Conservation (phyloP, 2,329 filamentous ascomycete genomes). For the Aspergillus sp. region DNA sequence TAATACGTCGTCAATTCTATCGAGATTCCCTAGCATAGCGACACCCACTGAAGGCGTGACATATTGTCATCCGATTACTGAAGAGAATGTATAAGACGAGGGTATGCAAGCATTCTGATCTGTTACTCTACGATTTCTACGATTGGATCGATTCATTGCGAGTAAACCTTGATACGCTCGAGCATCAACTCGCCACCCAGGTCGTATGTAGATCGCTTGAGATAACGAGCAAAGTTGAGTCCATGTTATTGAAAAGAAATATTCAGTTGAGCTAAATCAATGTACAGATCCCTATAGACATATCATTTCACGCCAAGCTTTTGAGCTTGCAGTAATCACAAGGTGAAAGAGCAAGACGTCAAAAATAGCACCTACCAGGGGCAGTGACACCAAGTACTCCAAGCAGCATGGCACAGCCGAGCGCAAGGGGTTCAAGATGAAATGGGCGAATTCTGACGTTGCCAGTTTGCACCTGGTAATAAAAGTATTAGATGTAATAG, state of each 20-base stretch:
- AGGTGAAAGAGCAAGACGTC: constrained; percentile 20
- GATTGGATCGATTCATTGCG: too few species aligned
- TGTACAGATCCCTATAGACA: constrained; percentile 27
- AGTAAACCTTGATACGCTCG: too few species aligned
- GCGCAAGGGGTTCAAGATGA: constrained; percentile 14
- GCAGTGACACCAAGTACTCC: constrained; percentile 31
- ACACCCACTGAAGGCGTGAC: too few species aligned
- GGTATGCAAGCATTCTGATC: too few species aligned
- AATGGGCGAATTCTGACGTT: constrained; percentile 16
- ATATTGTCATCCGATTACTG: too few species aligned
- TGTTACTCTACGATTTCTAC: too few species aligned
- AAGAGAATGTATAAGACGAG: too few species aligned
- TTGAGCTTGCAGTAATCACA: constrained; percentile 19
- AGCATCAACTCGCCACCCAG: too few species aligned
- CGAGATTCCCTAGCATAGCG: too few species aligned
- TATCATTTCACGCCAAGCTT: constrained; percentile 27
- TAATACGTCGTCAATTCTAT: too few species aligned
- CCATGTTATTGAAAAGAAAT: background rate
- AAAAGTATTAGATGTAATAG: constrained; percentile 25
- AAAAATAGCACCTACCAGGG: constrained; percentile 38
- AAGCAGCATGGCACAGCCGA: constrained; percentile 21
- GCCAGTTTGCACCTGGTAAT: constrained; percentile 26
- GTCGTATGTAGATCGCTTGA: background rate
- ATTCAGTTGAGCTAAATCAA: constrained; percentile 18
- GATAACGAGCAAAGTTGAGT: background rate